Evolutionary conservation across 164 flowering plant species (phyloP).

Genomic region (Magnolia changhungtana): DNA sequence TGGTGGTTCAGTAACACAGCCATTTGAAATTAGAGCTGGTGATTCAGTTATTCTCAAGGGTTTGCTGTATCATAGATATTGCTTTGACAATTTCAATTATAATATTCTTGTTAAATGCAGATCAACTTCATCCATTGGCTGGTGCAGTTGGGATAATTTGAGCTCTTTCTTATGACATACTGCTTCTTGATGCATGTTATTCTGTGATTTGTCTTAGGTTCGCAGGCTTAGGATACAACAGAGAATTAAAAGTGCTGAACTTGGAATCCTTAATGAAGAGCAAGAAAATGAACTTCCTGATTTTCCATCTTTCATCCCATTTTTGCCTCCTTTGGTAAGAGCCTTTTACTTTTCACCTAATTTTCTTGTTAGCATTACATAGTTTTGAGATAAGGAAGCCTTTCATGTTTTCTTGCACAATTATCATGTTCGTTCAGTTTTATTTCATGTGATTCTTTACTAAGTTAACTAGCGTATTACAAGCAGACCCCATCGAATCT

Average conservation of each 20-base stretch:
- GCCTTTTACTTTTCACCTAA: constrained; percentile 6
- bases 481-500: constrained; percentile 72
- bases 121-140: not conserved
- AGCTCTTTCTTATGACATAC: not conserved
- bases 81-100: too few relatives aligned
- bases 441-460: not conserved
- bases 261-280: constrained; percentile 55
- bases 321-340: constrained; percentile 91
- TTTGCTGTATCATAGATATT: too few relatives aligned
- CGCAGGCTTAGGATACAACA: constrained; percentile 93
- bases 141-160: not conserved
- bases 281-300: constrained; percentile 77
- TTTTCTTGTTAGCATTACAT: not conserved
- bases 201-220: constrained; percentile 41
- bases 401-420: not conserved
- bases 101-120: too few relatives aligned
- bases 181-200: not conserved
- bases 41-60: too few relatives aligned
- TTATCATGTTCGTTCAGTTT: not conserved
- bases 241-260: constrained; percentile 75
- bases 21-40: too few relatives aligned
- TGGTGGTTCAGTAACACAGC: too few relatives aligned
- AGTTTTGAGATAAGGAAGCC: not conserved
- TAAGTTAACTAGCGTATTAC: not conserved
- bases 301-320: constrained; percentile 95